Evolutionary conservation across 208 protist species (phyloP).

Genomic region (Trypanosoma theileri): DNA sequence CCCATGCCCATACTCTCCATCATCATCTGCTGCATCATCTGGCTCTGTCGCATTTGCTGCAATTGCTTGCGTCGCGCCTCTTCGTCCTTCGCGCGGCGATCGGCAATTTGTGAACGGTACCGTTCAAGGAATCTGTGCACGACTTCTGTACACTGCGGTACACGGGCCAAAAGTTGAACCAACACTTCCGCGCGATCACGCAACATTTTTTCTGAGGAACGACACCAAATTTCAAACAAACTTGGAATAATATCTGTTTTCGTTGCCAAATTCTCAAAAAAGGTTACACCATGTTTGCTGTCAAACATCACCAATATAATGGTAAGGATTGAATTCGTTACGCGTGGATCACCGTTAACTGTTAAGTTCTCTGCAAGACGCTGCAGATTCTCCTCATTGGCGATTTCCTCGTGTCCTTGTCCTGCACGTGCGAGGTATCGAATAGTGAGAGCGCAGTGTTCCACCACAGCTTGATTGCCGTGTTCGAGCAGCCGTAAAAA

Average conservation of each 20-base stretch:
- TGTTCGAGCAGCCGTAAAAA: constrained; percentile 81
- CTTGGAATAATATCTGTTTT: constrained; percentile 47
- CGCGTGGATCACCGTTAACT: constrained; percentile 39
- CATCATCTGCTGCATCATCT: constrained; percentile 89
- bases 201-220: constrained; percentile 53
- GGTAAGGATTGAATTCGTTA: constrained; percentile 69
- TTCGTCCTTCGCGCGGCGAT: constrained; percentile 78
- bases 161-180: constrained; percentile 55
- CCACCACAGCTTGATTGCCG: constrained; percentile 62
- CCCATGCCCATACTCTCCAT: constrained; percentile 89
- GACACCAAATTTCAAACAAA: constrained; percentile 80
- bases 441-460: constrained; percentile 59
- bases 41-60: constrained; percentile 80
- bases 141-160: constrained; percentile 35
- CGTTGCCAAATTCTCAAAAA: constrained; percentile 53
- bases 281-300: constrained; percentile 48
- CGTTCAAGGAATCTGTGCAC: constrained; percentile 52
- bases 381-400: constrained; percentile 47
- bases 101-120: constrained; percentile 66
- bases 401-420: constrained; percentile 62
- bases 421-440: constrained; percentile 67
- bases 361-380: constrained; percentile 61
- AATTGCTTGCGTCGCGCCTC: constrained; percentile 71
- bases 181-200: constrained; percentile 72
- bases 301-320: constrained; percentile 74